Evolutionary conservation across 192 early-diverging fungal species (phyloP), one percentile per base, ranked within the genome.

Genomic region (Oehlia diaphana): DNA sequence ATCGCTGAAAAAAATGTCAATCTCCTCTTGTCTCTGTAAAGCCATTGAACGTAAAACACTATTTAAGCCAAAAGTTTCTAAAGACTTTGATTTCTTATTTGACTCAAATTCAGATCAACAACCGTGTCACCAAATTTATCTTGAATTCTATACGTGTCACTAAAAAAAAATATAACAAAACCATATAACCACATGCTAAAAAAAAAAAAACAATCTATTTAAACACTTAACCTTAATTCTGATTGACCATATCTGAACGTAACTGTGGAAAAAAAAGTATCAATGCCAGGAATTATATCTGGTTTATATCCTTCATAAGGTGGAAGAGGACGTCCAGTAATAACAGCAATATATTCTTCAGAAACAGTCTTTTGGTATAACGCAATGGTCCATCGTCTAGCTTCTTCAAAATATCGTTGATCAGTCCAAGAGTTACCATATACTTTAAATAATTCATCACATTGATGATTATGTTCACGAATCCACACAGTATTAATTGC

Each of bases 11-110:
- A 42, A 80, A 47, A 63, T 50, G 35, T 78, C 76, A 9, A 63
- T 35, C 19, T 80, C 76, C 61, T 80, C 58, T 47, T 80, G 79
- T 14, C 33, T 9, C 10, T 80, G 79, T 10, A 61, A 50, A 13
- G 77, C 49, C 42, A 80, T n/a, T 53, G 74, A 75, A 9, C 74
- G 9, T 5, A 62, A 35, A 37, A 71, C 39, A 19, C 28, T 61
- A 37, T 35, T 67, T 23, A 71, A n/a, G 12, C 68, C 68, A 69
- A 79, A 35, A 19, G 53, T 50, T 35, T 68, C 67, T 23, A 79
- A 2, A 71, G 31, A 16, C n/a, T 35, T 9, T 23, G 10, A n/a
- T 53, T 37, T 31, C n/a, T 12, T 9, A 71, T 71, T 7, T 70
- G 44, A 14, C 33, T n/a, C 33, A 79, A 71, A 3, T 3, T 31